A percentile compares a stretch with the other conserved stretches of the same genome.
Evolutionary conservation across 2,329 filamentous ascomycete species (phyloP).

Genomic region (Colletotrichum agaves): DNA sequence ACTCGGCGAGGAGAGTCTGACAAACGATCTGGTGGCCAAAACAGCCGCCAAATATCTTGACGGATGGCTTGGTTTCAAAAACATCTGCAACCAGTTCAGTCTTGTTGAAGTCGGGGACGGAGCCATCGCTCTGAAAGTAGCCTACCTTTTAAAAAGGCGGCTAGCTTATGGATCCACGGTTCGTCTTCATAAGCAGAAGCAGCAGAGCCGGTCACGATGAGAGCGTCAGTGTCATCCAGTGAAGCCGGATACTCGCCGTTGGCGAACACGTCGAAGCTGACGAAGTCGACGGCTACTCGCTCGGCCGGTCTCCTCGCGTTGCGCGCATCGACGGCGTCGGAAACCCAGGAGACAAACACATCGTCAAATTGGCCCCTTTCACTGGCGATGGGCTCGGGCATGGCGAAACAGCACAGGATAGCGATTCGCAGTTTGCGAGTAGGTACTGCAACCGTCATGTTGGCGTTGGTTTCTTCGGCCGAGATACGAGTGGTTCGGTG

Average conservation of each 20-base stretch:
- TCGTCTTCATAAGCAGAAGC: conserved; percentile 46
- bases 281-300: conserved; percentile 40
- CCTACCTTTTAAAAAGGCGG: conserved; percentile 37
- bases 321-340: neutral
- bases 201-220: conserved; percentile 53
- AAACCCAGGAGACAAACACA: neutral
- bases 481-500: too few relatives aligned
- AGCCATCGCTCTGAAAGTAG: neutral
- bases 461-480: too few relatives aligned
- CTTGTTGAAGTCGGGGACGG: too few relatives aligned
- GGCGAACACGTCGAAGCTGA: conserved; percentile 48
- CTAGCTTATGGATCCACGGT: conserved; percentile 40
- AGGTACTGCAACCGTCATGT: neutral
- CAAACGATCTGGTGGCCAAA: conserved; percentile 56
- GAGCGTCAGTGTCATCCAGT: conserved; percentile 46
- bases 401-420: neutral
- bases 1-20: conserved; percentile 47
- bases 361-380: conserved; percentile 1
- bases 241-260: conserved; percentile 47
- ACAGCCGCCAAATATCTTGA: conserved; percentile 56
- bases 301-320: neutral
- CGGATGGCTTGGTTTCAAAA: conserved; percentile 42
- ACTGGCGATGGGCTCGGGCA: neutral
- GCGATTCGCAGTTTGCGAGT: neutral
- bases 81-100: conserved; percentile 30